Evolutionary conservation across 176 grass and related monocot genomes (phyloP), one percentile per base, ranked within the genome.

Genomic region (Rhynchospora pubera): DNA sequence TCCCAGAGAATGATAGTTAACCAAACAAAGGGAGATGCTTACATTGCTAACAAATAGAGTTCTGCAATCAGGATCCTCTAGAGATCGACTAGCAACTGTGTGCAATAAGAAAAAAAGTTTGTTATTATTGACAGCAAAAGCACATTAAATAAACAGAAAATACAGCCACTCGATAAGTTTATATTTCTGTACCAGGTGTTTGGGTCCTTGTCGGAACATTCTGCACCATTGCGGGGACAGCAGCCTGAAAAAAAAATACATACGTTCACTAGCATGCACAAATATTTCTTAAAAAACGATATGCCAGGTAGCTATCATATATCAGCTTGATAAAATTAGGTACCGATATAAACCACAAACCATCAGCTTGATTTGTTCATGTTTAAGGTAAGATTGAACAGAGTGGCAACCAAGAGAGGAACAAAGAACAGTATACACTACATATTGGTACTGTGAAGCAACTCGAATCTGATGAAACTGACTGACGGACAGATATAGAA

Each of bases 31-130:
- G 24, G 44, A 73, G 69, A 65, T 65, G 45, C 79, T 81, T 26
- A 81, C 79, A 64, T 81, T 81, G 79, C 79, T 81, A 65, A 81
- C 79, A 64, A 81, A 81, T 21, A 81, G 60, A 81, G 79, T 81
- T 65, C 79, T 81, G 79, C 21, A 18, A 15, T 81, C 79, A 47
- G 79, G 79, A 81, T 81, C 79, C 60, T 81, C 79, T 44, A 81
- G 58, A 81, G 43, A 81, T 56, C 77, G 57, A 62, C 30, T 62
- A 45, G 55, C 56, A 80, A 46, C 77, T 80, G 77, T n/a, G n/a
- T 16, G 62, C 28, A 80, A 12, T 61, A 60, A 18, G 59, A 80
- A 14, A 80, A 80, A 9, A 80, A 60, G 13, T 6, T 55, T 79
- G n/a, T 22, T 59, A 60, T 62, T 46, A 62, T 56, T 16, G 10